Conservation (phyloP, 2,329 filamentous ascomycete genomes). For the Alternaria arborescens region DNA sequence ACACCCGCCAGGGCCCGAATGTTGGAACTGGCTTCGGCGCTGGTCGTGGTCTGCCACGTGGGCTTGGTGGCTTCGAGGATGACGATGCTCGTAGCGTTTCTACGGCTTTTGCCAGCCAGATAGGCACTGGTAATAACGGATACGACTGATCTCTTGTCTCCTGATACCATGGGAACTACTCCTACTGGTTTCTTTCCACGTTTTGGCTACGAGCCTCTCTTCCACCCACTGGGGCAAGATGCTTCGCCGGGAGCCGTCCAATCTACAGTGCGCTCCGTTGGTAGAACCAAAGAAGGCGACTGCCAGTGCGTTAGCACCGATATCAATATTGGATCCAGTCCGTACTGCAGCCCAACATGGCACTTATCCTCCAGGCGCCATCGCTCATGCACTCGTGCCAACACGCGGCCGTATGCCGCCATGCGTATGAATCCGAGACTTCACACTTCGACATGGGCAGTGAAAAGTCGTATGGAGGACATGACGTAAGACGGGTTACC, state of each 20-base stretch:
- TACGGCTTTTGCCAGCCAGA: conserved; percentile 95
- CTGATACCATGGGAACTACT: conserved; percentile 5
- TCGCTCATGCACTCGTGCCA: conserved; percentile 1
- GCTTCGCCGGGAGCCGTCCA: conserved; percentile 1
- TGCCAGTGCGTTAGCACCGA: conserved; percentile 19
- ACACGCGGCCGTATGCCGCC: background rate
- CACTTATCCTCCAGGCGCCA: background rate
- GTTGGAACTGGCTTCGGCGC: conserved; percentile 48
- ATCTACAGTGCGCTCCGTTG: conserved; percentile 6
- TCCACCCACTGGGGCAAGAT: conserved; percentile 12
- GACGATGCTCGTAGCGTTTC: conserved; percentile 97
- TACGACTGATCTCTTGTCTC: conserved; percentile 62
- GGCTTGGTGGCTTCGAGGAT: conserved; percentile 67
- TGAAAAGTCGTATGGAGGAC: background rate
- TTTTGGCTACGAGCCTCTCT: conserved; percentile 23
- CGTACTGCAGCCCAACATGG: conserved; percentile 7
- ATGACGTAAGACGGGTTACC: background rate
- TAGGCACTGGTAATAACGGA: conserved; percentile 72
- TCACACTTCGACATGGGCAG: background rate
- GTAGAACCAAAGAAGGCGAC: conserved; percentile 9
- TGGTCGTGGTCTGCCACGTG: conserved; percentile 52
- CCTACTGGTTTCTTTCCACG: conserved; percentile 8
- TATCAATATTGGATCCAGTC: conserved; percentile 15
- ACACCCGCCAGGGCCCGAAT: conserved; percentile 70
- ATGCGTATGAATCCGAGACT: background rate